These are phyloP conservation scores for Theobroma cacao DNA, from an alignment of 345 rosid species.

Conservation along the genomic window DNA sequence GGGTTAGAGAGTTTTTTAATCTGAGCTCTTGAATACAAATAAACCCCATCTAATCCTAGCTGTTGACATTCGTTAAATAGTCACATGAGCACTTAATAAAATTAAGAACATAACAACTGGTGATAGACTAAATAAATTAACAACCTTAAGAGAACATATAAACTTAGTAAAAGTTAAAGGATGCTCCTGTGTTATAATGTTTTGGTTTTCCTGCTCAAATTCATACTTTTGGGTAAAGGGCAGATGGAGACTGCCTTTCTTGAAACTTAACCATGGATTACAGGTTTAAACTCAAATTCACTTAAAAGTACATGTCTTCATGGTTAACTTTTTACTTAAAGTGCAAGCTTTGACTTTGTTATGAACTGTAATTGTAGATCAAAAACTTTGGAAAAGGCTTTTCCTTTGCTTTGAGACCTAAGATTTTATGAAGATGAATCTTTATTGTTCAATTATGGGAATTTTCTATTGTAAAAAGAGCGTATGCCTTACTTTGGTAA, in stretches of 20 bases:
- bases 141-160: too few relatives aligned
- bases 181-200: not conserved
- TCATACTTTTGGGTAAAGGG: not conserved
- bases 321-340: not conserved
- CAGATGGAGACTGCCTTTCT: not conserved
- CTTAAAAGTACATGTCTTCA: not conserved
- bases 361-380: not conserved
- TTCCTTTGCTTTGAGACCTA: not conserved
- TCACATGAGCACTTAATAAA: too few relatives aligned
- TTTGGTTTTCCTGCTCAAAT: not conserved
- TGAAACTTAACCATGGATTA: not conserved
- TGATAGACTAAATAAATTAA: too few relatives aligned
- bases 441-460: not conserved
- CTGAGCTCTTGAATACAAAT: too few relatives aligned
- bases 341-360: not conserved
- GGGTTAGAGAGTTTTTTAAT: too few relatives aligned
- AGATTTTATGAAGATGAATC: not conserved
- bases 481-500: not conserved
- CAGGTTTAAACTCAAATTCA: not conserved
- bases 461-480: not conserved
- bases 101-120: too few relatives aligned
- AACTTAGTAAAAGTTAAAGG: not conserved
- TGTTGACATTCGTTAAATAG: too few relatives aligned
- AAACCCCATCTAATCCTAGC: too few relatives aligned
- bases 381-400: not conserved